Percentiles rank a stretch among this genome's conserved stretches.
Evolutionary conservation across 176 grass and related monocot genomes (phyloP).

Genomic region (Aegilops speltoides): DNA sequence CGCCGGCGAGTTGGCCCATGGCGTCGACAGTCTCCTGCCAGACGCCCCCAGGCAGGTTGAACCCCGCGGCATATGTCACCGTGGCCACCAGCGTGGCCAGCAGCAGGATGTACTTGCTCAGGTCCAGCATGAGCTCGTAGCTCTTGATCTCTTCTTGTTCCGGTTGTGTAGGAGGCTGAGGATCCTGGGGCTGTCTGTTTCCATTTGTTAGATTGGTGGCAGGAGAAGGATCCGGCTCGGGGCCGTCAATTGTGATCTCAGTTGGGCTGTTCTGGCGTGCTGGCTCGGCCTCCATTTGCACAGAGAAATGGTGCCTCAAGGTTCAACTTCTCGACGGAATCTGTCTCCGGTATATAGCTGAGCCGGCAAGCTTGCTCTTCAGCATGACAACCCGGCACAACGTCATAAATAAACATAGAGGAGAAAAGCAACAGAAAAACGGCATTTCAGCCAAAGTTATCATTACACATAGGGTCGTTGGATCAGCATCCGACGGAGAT

Average conservation of each 20-base stretch:
- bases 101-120: constrained; percentile 15
- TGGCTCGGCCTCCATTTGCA: background rate
- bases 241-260: background rate
- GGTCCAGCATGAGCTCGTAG: background rate
- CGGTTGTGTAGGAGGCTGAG: background rate
- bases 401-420: background rate
- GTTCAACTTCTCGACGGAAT: background rate
- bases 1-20: no score
- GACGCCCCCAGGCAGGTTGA: no score
- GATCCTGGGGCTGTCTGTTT: background rate
- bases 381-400: background rate
- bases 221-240: background rate
- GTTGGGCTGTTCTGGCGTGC: background rate
- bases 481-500: background rate
- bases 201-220: background rate
- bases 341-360: background rate
- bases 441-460: background rate
- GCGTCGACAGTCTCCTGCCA: no score
- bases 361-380: background rate
- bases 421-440: background rate
- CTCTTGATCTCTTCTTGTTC: background rate
- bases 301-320: background rate
- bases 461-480: background rate
- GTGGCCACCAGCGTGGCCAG: no score
- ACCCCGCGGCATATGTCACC: no score